These are phyloP conservation scores for Desmodesmus armatus DNA, from an alignment of 139 green algal species.

Conservation along the genomic window DNA sequence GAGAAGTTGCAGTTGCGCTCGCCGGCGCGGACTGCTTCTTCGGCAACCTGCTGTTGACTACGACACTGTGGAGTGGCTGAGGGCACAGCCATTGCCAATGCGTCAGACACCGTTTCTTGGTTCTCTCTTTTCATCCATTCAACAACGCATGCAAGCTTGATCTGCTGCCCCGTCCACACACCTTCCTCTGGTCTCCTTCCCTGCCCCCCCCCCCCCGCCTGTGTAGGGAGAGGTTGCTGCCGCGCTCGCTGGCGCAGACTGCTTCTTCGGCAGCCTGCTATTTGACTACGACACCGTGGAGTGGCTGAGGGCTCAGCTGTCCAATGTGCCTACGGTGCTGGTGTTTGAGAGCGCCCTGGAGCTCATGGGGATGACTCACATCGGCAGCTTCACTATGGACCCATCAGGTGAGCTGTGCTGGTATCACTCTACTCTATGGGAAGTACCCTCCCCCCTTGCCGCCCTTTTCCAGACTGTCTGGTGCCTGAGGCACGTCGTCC, in stretches of 20 bases:
- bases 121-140: no score
- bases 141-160: no score
- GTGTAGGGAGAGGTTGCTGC: slow-evolving; percentile 71
- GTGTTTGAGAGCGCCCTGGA: slow-evolving; percentile 98
- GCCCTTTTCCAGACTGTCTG: no score
- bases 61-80: slow-evolving; percentile 97
- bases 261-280: slow-evolving; percentile 94
- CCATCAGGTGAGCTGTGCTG: slow-evolving; percentile 29
- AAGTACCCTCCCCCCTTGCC: no score
- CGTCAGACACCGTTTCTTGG: slow-evolving; percentile 94
- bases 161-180: no score
- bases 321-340: slow-evolving; percentile 83
- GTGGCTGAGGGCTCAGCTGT: slow-evolving; percentile 85
- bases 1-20: slow-evolving; percentile 85
- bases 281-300: slow-evolving; percentile 99
- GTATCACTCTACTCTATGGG: no score
- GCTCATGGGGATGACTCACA: slow-evolving; percentile 90
- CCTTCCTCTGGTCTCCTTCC: no score
- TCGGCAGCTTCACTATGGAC: slow-evolving; percentile 84
- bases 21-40: slow-evolving; percentile 93
- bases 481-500: no score
- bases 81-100: slow-evolving; percentile 64
- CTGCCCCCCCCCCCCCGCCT: background rate
- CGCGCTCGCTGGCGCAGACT: slow-evolving; percentile 86
- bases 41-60: slow-evolving; percentile 94